phyloP scores from a whole-genome alignment of 2,329 filamentous ascomycete species.

The Fusarium sp. region DNA sequence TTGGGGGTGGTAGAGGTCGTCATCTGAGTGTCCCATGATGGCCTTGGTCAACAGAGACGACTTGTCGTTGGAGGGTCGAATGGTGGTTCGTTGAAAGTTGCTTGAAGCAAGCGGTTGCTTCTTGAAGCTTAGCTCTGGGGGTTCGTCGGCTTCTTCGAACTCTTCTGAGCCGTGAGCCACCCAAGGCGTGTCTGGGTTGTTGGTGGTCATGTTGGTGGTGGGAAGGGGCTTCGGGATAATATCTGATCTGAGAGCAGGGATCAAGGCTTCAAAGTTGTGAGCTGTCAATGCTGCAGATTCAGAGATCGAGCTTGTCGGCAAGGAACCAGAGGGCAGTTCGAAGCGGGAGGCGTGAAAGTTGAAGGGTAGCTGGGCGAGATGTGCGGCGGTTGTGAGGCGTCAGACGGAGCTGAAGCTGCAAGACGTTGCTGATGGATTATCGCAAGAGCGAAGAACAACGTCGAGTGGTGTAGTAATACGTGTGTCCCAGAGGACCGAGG shows the following conservation, averaged over 20 bases:
- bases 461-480: constrained; percentile 22
- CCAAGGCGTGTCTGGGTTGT: constrained; percentile 46
- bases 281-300: constrained; percentile 12
- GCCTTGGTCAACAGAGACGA: constrained; percentile 89
- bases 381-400: constrained; percentile 26
- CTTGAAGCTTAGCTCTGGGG: constrained; percentile 68
- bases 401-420: constrained; percentile 37
- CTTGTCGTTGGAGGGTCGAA: constrained; percentile 62
- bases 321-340: constrained; percentile 7
- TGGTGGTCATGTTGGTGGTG: constrained; percentile 48
- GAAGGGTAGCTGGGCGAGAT: background rate
- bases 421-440: constrained; percentile 32
- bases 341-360: background rate
- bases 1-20: constrained; percentile 55
- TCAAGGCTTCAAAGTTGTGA: constrained; percentile 13
- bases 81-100: constrained; percentile 57
- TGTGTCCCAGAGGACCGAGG: constrained; percentile 51
- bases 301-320: constrained; percentile 15
- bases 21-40: constrained; percentile 71
- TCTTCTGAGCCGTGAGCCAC: constrained; percentile 63
- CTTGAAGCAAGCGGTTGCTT: constrained; percentile 41
- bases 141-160: constrained; percentile 82
- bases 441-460: constrained; percentile 16
- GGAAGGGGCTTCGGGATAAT: constrained; percentile 26
- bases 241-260: constrained; percentile 24